Base-by-base conservation (phyloP, 2,329 filamentous ascomycete genomes). In the Cladosporium halotolerans region DNA sequence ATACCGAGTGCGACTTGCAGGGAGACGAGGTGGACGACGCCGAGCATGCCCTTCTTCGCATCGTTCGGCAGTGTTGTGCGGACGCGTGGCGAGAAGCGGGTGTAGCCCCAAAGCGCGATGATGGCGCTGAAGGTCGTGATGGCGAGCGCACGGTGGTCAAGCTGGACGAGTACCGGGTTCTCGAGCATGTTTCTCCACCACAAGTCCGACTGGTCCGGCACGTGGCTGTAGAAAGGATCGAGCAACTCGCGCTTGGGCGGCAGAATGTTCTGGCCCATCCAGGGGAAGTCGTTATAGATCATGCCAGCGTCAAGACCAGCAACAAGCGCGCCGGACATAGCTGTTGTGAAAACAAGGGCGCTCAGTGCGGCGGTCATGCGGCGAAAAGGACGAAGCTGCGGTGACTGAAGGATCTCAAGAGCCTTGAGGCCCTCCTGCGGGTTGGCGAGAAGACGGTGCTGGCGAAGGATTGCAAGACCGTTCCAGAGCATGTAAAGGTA, bases 241-340 rank as follows among this genome's bases (percentile, higher is more conserved):
- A 89, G 90, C 32, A 97, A 83, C 73, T 97, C 92, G 9, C 82
- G 78, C 65, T 79, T 82, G 1, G 92, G 92, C 1, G 92, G 92
- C 0, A 89, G 79, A 18, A 95, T 75, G 9, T 90, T 89, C 3
- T 82, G 72, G 8, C 93, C 93, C 93, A 99, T 99, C 72, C 81
- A 88, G 6, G 93, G 93, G 70, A 99, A 97, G 71, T 99, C 90
- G 70, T 99, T 99, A 78, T 99, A 99, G 72, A 99, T 97, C 53
- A 99, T 79, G 8, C 93, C 93, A 8, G 93, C 93, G 67, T 99
- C 93, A 11, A 99, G 84, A 32, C 93, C 93, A 6, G 93, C 93
- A 32, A 99, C 93, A 2, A 99, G 80, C 4, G 85, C 92, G 51
- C 92, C 93, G 3, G 93, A 96, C 81, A 99, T 88, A 65, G 88